Evolutionary conservation across 192 early-diverging fungal species (phyloP), one percentile per base, ranked within the genome.

Genomic region (Coemansia sp.): DNA sequence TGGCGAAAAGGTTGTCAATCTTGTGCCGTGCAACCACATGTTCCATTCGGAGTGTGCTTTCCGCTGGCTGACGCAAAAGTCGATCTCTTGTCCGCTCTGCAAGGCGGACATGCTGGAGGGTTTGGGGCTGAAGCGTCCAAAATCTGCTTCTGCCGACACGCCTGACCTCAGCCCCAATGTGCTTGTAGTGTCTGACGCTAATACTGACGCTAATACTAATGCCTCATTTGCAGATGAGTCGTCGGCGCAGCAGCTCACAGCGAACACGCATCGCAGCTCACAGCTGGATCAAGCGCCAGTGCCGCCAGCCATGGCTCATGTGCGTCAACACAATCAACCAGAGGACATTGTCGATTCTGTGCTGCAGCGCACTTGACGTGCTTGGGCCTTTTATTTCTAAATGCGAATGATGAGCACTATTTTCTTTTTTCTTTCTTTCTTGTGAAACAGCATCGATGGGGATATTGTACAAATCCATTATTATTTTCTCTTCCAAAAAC

Each of bases 11-110:
- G 36, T 76, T 8, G 73, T 80, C 41, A 43, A 37, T 11, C 73
- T 80, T 11, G 46, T 73, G 22, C 78, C 73, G 0, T 80, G 78
- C 49, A 46, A 62, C 46, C 78, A 80, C 62, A 56, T 42, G 46
- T 80, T 72, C 60, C 78, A 80, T n/a, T 51, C 60, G 4, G 73
- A 75, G 6, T 80, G 78, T 22, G 73, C 67, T 0, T 40, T 61
- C 61, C 67, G 45, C n/a, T 80, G 78, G 78, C 66, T 80, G 6
- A 72, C 60, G 54, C 61, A 69, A 54, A 75, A 75, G 22, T 80
- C 78, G 18, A 75, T 69, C 6, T 19, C 65, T 42, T 80, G 78
- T 62, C 73, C 78, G 42, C 66, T 75, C 2, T 80, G 78, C 66
- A 74, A 74, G 47, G 54, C 65, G 3, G 78, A 80, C 22, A 62